These are phyloP conservation scores for Melastoma candidum DNA, from an alignment of 441 rosid species.

Conservation along the genomic window DNA sequence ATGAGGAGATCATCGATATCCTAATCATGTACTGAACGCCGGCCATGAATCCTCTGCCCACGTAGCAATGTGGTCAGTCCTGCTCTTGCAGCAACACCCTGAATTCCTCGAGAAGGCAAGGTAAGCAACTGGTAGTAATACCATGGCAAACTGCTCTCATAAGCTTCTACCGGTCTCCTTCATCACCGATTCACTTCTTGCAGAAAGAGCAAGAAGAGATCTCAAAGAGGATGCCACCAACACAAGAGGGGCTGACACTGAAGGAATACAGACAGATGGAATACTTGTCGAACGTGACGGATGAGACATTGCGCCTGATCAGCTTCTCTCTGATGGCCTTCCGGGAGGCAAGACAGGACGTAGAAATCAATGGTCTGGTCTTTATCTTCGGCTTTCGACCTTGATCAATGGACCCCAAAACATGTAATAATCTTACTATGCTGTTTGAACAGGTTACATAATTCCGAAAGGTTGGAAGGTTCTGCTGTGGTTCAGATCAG, in stretches of 20 bases:
- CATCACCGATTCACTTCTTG: neutral
- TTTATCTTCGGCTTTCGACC: too few species aligned
- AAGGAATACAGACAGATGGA: slow-evolving; percentile 19
- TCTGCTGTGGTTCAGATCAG: too few species aligned
- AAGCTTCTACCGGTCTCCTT: neutral
- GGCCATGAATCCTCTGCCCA: slow-evolving; percentile 25
- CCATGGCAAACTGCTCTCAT: neutral
- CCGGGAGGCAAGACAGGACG: too few species aligned
- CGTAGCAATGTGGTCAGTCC: slow-evolving; percentile 20
- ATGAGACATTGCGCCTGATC: too few species aligned
- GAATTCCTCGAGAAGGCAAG: slow-evolving; percentile 16
- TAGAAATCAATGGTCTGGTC: too few species aligned
- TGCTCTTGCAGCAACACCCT: slow-evolving; percentile 14
- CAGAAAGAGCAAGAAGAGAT: slow-evolving; percentile 22
- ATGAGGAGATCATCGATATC: slow-evolving; percentile 16
- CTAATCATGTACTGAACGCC: slow-evolving; percentile 17
- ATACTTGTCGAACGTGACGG: slow-evolving; percentile 15
- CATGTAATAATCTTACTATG: too few species aligned
- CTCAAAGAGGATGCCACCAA: slow-evolving; percentile 11
- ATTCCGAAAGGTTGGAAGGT: too few species aligned
- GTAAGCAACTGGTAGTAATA: neutral
- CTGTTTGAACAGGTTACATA: too few species aligned
- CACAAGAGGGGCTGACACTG: slow-evolving; percentile 13
- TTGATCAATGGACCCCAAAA: too few species aligned
- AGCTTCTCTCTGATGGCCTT: too few species aligned